Base-by-base conservation (phyloP, 2,329 filamentous ascomycete species). In the Colletotrichum orbiculare region DNA sequence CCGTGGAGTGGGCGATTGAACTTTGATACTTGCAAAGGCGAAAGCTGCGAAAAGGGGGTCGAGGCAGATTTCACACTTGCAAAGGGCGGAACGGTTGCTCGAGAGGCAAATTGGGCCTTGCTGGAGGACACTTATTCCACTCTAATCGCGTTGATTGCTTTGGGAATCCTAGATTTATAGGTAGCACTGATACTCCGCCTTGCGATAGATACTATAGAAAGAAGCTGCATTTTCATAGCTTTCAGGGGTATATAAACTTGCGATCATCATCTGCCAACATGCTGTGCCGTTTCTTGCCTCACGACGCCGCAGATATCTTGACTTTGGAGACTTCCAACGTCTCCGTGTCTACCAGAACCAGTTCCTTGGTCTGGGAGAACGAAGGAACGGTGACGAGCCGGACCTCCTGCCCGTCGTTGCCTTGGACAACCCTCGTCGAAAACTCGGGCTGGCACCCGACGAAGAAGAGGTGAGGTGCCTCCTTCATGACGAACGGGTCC, bases 381-480 rank as follows among this genome's bases (percentile, higher is more conserved):
- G 86, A 90, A 0, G 96, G 96, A 43, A 99, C 86, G 0, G 92
- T 85, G n/a, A 99, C 81, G 4, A 98, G 80, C 46, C 93, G 85
- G 8, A 97, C 91, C 15, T 80, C 79, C 75, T 97, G 91, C 1
- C 89, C 90, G 1, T 88, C 82, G 0, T 84, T 82, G 0, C 90
- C 90, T 46, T 89, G 81, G 41, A 96, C 89, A 1, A 90, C 76
- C 37, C 85, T 87, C 3, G 91, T 94, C 55, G 87, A 89, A 75
- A 96, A 97, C 56, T 83, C 83, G 3, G 93, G 90, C 76, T 97
- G 94, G 71, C 91, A 94, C 13, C 94, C 94, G 1, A 92, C 91
- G 75, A 99, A 93, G 79, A 93, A 98, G 38, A 99, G 82, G 73
- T 99, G 95, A 2, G 96, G 96, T 68, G 93, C 97, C 15, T 89